A percentile compares a stretch with the other conserved stretches of the same genome.
Evolutionary conservation across 1,284 basidiomycete genomes (phyloP).

Genomic region (Pterulicium gracile): DNA sequence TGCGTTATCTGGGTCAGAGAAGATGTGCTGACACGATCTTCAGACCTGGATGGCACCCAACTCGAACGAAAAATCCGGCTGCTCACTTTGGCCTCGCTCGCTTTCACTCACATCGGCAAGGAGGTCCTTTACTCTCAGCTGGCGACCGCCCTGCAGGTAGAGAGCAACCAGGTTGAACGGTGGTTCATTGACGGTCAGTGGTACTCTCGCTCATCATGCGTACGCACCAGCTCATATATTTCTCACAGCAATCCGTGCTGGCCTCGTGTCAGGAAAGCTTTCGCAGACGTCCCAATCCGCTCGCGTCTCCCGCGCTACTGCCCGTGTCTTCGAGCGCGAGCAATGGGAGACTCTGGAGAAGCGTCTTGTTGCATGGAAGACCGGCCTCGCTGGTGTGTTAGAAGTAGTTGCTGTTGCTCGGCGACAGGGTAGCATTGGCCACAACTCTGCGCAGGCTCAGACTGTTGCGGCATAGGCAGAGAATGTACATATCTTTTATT

Average conservation of each 20-base stretch:
- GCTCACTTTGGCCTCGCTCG: conserved; percentile 71
- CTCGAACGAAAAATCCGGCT: conserved; percentile 79
- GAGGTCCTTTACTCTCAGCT: conserved; percentile 71
- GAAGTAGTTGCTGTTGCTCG: conserved; percentile 57
- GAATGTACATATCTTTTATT: no score
- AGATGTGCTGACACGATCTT: conserved; percentile 2
- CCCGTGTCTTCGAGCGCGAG: conserved; percentile 65
- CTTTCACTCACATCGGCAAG: conserved; percentile 66
- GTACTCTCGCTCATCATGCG: conserved; percentile 4
- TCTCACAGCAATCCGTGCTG: conserved; percentile 69
- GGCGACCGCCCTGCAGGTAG: conserved; percentile 56
- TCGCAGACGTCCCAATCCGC: conserved; percentile 75
- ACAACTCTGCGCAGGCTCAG: neutral
- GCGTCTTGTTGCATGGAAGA: conserved; percentile 74
- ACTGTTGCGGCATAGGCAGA: neutral
- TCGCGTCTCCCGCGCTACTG: conserved; percentile 67
- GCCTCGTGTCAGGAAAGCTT: conserved; percentile 76
- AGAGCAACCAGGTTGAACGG: conserved; percentile 67
- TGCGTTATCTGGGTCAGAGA: conserved; percentile 5
- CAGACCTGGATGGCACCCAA: conserved; percentile 41
- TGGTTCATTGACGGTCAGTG: conserved; percentile 88
- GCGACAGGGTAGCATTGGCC: conserved; percentile 25
- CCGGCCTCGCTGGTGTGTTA: conserved; percentile 53
- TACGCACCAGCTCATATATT: conserved; percentile 22
- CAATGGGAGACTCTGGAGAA: conserved; percentile 83